Evolutionary conservation across 23 red algal genomes (phyloP).

Genomic region (Gracilaria domingensis): DNA sequence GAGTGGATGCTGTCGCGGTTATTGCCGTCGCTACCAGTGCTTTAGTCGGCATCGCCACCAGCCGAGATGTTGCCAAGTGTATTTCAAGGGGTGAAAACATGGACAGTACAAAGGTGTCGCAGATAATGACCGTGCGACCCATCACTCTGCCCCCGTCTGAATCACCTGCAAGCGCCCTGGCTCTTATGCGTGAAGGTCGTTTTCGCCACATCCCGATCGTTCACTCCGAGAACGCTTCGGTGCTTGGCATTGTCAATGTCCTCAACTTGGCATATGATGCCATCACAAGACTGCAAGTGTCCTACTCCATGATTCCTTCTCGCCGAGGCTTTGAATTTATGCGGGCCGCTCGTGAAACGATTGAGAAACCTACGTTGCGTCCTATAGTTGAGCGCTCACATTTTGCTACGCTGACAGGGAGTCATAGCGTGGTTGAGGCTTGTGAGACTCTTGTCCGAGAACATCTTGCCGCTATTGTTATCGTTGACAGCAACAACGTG

Average conservation of each 20-base stretch:
- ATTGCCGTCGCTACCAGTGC: constrained; percentile 3
- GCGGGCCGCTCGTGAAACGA: constrained; percentile 69
- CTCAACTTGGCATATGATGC: constrained; percentile 73
- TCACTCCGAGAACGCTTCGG: constrained; percentile 4
- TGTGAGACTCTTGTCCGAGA: constrained; percentile 66
- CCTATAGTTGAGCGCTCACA: constrained; percentile 49
- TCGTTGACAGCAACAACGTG: constrained; percentile 58
- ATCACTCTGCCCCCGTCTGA: constrained; percentile 69
- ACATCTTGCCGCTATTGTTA: constrained; percentile 56
- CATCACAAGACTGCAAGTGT: constrained; percentile 64
- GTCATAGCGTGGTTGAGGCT: constrained; percentile 43
- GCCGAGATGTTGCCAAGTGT: constrained; percentile 73
- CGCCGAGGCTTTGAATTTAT: constrained; percentile 65
- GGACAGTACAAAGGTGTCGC: constrained; percentile 30
- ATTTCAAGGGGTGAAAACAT: constrained; percentile 59
- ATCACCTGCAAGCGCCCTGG: constrained; percentile 66
- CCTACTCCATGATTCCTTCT: constrained; percentile 63
- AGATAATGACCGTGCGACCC: constrained; percentile 68
- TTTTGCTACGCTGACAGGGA: constrained; percentile 24
- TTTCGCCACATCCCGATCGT: constrained; percentile 79
- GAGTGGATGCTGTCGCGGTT: constrained; percentile 64
- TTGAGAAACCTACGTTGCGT: constrained; percentile 64
- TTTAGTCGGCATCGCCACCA: constrained; percentile 66
- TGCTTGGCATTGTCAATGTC: constrained; percentile 77
- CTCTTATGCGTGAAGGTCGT: constrained; percentile 70